Evolutionary conservation across 2,329 filamentous ascomycete species (phyloP).

Genomic region (Lecanicillium sp.): DNA sequence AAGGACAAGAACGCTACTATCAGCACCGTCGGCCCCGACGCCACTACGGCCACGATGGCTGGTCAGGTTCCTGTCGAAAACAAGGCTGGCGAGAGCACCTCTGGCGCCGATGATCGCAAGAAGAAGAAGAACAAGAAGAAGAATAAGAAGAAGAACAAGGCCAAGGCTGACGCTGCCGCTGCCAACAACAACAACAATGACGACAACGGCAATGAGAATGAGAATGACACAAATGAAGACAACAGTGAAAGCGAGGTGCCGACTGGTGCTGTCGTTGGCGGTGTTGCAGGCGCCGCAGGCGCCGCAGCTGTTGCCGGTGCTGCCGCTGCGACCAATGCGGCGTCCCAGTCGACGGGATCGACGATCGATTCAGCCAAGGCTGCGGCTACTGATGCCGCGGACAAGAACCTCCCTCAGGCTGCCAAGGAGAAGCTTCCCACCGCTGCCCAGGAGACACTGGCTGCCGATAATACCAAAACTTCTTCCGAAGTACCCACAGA

Average conservation of each 20-base stretch:
- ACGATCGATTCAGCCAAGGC: conserved; percentile 27
- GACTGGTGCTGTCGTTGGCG: conserved; percentile 31
- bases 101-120: conserved; percentile 36
- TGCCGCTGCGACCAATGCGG: conserved; percentile 22
- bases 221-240: conserved; percentile 34
- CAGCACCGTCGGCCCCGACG: conserved; percentile 41
- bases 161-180: conserved; percentile 50
- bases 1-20: conserved; percentile 47
- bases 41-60: conserved; percentile 63
- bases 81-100: conserved; percentile 23
- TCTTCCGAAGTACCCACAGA: conserved; percentile 43
- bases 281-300: conserved; percentile 24
- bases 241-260: conserved; percentile 36
- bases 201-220: conserved; percentile 45
- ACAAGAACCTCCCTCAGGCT: conserved; percentile 43
- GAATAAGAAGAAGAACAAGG: conserved; percentile 59
- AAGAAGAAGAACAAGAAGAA: conserved; percentile 67
- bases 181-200: conserved; percentile 48
- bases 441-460: conserved; percentile 39
- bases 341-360: conserved; percentile 28
- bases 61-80: conserved; percentile 58
- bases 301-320: conserved; percentile 29
- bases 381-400: conserved; percentile 29
- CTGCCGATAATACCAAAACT: conserved; percentile 29
- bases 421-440: conserved; percentile 44